Evolutionary conservation across 495 filamentous ascomycete genomes (phyloP).

Genomic region (Neurospora sp.): DNA sequence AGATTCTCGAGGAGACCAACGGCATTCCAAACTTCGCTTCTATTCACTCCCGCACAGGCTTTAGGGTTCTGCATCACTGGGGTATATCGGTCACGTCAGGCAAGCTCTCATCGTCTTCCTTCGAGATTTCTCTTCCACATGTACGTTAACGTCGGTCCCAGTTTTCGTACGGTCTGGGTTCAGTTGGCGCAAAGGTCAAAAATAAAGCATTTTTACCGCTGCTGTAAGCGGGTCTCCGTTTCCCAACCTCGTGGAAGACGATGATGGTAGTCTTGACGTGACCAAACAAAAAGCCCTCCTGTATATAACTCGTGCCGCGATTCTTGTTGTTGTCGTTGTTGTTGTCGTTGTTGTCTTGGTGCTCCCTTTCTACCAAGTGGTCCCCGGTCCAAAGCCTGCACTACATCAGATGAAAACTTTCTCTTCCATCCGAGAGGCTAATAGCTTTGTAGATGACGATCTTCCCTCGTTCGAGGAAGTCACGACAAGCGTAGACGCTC

Average conservation of each 20-base stretch:
- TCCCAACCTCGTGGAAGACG: constrained; percentile 40
- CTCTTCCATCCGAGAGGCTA: constrained; percentile 25
- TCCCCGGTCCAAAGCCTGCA: constrained; percentile 2
- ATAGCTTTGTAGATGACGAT: constrained; percentile 37
- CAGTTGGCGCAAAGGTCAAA: constrained; percentile 30
- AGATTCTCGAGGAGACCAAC: not conserved
- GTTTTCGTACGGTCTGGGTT: constrained; percentile 31
- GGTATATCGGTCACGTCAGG: constrained; percentile 39
- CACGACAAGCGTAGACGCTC: constrained; percentile 44
- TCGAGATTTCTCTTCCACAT: constrained; percentile 46
- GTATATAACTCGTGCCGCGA: constrained; percentile 20
- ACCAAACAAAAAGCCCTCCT: constrained; percentile 23
- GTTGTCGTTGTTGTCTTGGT: constrained; percentile 8
- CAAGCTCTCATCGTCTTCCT: constrained; percentile 58
- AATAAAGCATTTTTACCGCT: constrained; percentile 44
- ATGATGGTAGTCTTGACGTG: constrained; percentile 43
- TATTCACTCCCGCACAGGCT: constrained; percentile 1
- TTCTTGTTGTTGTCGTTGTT: constrained; percentile 5
- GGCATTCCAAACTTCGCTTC: constrained; percentile 1
- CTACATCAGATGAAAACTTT: constrained; percentile 16
- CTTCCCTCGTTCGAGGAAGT: constrained; percentile 42
- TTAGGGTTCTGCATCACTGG: constrained; percentile 21
- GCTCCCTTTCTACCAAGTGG: constrained; percentile 13
- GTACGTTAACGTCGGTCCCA: constrained; percentile 64
- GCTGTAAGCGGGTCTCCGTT: constrained; percentile 28